Evolutionary conservation across 2,329 filamentous ascomycete species (phyloP), one percentile per base, ranked within the genome.

Genomic region (Colletotrichum siamense): DNA sequence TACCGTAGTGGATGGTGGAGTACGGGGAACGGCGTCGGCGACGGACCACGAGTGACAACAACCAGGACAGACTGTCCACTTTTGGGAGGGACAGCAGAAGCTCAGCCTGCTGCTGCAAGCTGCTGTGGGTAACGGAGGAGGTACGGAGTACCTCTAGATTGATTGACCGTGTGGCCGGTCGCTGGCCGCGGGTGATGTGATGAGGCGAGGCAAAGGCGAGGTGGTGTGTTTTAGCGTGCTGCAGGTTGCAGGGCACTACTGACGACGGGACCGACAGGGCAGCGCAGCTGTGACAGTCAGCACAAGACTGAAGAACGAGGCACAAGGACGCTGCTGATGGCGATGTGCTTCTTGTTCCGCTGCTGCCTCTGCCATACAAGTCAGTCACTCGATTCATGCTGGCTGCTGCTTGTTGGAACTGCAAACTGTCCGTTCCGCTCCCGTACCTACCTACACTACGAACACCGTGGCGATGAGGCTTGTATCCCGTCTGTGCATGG

Each of bases 31-130:
- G 57, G 24, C 52, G 68, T 57, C 62, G 68, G 61, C 63, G 52
- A 28, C 49, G 71, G 44, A 70, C 26, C 52, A 39, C 28, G 55
- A 63, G 55, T 39, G 18, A 66, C 62, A 64, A 52, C 57, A 28
- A 39, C 57, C 59, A 52, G 72, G 72, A 63, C 73, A 75, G 34
- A 39, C 62, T 75, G 62, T 67, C 69, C 69, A 72, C 52, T 66
- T 67, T 72, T 36, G 36, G 63, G 26, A 32, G 30, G 36, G 22
- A 63, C 22, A 30, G 32, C 30, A 26, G 22, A 28, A 24, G 59
- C 67, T 74, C 57, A 74, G 55, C 66, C 67, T 71, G 59, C 28
- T 74, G 57, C 62, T 22, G 62, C n/a, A 26, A 18, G 34, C 61
- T 34, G 62, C 18, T 26, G 62, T 22, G 32, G 62, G 9, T 39